Evolutionary conservation across 441 rosid species (phyloP).

Genomic region (Syzygium malaccense): DNA sequence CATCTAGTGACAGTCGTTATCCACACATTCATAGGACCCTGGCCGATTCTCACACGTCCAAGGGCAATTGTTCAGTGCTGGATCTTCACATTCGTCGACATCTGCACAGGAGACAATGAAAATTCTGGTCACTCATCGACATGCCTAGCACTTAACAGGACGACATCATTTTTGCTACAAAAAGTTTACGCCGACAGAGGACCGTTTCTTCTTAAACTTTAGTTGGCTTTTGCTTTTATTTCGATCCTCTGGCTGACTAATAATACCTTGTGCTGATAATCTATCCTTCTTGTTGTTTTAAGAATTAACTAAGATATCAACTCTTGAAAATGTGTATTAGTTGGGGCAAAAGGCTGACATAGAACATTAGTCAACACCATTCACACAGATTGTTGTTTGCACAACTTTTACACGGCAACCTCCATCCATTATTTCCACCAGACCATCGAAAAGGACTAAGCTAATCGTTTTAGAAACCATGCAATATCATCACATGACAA

Average conservation of each 20-base stretch:
- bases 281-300: neutral
- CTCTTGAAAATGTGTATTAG: neutral
- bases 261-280: neutral
- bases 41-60: neutral
- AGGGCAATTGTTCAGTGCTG: neutral
- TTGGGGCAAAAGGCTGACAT: neutral
- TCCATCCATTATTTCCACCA: neutral
- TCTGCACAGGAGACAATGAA: neutral
- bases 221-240: neutral
- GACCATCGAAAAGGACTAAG: neutral
- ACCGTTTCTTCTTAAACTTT: neutral
- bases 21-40: neutral
- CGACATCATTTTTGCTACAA: neutral
- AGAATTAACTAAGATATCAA: neutral
- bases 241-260: neutral
- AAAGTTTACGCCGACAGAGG: neutral
- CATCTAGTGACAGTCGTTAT: too few species aligned
- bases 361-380: neutral
- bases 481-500: neutral
- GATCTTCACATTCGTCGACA: neutral
- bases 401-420: neutral
- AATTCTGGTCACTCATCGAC: neutral
- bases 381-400: neutral
- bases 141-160: neutral
- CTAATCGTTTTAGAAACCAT: neutral